These are phyloP conservation scores for Blastomyces percursus DNA, from an alignment of 2,329 filamentous ascomycete genomes.

Conservation along the genomic window DNA sequence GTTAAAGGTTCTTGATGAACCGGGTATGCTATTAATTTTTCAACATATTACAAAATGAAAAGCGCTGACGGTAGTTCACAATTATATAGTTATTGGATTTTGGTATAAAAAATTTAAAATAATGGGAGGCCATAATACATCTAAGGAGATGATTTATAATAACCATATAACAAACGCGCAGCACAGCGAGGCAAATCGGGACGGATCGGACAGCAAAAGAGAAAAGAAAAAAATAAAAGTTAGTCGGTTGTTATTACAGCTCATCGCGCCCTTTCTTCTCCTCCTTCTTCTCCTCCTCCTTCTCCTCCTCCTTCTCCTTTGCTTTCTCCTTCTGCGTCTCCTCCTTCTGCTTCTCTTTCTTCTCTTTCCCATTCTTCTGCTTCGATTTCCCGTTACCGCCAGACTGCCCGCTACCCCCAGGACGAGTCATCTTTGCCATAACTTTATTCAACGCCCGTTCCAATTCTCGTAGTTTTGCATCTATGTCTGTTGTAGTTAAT, in stretches of 20 bases:
- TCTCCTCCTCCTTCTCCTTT: conserved; percentile 19
- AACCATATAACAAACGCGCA: not conserved
- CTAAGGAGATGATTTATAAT: not conserved
- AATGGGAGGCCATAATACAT: not conserved
- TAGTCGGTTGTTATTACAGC: conserved; percentile 6
- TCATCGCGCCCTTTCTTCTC: conserved; percentile 14
- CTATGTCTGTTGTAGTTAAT: conserved; percentile 60
- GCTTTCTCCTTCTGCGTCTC: conserved; percentile 16
- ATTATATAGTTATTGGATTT: not conserved
- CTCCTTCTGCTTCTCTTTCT: conserved; percentile 20
- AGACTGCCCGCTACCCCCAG: conserved; percentile 17
- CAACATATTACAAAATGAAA: not conserved
- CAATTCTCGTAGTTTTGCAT: conserved; percentile 57
- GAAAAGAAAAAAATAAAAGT: not conserved
- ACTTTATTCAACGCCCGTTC: conserved; percentile 59
- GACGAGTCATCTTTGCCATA: conserved; percentile 51
- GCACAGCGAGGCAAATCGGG: not conserved
- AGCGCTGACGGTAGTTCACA: not conserved
- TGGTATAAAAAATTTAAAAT: not conserved
- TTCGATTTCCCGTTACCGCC: conserved; percentile 16
- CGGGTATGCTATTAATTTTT: not conserved
- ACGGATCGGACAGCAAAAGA: not conserved
- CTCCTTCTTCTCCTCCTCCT: conserved; percentile 19
- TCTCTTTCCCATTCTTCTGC: conserved; percentile 22
- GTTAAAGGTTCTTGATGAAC: not conserved